These are phyloP conservation scores for Naganishia antarctica DNA, from an alignment of 768 basidiomycete species.

Conservation along the genomic window DNA sequence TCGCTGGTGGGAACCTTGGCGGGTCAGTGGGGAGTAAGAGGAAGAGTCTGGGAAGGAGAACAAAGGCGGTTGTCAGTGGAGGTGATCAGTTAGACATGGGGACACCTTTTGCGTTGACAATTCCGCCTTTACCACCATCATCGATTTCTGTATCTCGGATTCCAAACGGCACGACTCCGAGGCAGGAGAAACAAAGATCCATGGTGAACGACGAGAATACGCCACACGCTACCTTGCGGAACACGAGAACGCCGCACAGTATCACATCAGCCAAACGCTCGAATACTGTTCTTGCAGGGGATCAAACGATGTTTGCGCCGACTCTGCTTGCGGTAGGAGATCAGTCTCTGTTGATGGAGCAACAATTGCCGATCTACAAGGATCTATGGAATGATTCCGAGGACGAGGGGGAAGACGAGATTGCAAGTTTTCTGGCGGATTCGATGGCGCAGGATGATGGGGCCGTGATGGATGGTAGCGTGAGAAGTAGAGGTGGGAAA, in stretches of 20 bases:
- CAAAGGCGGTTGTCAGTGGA: neutral
- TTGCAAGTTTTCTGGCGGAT: conserved; percentile 14
- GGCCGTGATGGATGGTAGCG: conserved; percentile 7
- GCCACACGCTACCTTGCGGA: neutral
- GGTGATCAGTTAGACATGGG: neutral
- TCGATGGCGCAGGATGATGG: neutral
- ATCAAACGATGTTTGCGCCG: conserved; percentile 18
- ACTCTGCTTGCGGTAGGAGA: neutral
- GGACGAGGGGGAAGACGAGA: conserved; percentile 11
- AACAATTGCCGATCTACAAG: conserved; percentile 6
- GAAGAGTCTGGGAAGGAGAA: neutral
- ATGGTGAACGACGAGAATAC: conserved; percentile 9
- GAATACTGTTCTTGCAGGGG: neutral
- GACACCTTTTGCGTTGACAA: conserved; percentile 16
- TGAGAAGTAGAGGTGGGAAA: neutral
- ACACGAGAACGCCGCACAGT: neutral
- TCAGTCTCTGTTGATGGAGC: conserved; percentile 2
- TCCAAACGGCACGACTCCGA: neutral
- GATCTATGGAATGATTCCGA: conserved; percentile 8
- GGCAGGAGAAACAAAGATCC: no score
- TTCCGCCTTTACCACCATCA: conserved; percentile 11
- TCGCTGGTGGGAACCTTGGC: no score
- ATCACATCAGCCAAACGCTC: neutral
- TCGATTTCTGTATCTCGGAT: conserved; percentile 2
- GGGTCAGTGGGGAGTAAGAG: neutral